These are phyloP conservation scores for Daedaleopsis nitida DNA, from an alignment of 768 basidiomycete species.

Conservation along the genomic window DNA sequence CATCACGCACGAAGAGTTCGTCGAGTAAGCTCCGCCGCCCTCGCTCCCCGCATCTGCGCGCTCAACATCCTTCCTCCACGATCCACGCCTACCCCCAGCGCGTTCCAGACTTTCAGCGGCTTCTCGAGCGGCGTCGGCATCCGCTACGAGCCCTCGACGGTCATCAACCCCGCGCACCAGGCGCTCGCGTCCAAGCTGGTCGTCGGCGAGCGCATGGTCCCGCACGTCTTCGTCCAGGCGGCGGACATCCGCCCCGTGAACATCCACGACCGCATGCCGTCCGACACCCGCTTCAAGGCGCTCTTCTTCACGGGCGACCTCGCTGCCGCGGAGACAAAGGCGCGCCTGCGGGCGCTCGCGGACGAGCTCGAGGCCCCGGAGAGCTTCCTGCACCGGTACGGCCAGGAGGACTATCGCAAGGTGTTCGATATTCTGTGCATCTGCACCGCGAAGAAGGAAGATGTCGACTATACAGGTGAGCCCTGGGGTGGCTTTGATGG, in stretches of 20 bases:
- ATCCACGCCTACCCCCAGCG: too few relatives aligned
- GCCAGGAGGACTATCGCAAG: background rate
- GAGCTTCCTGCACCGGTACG: constrained; percentile 20
- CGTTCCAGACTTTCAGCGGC: constrained; percentile 44
- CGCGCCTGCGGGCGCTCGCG: constrained; percentile 21
- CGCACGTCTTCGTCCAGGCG: constrained; percentile 46
- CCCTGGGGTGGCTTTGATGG: too few relatives aligned
- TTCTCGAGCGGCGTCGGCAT: constrained; percentile 51
- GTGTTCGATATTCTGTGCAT: constrained; percentile 9
- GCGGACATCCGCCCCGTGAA: constrained; percentile 49
- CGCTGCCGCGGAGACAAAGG: constrained; percentile 20
- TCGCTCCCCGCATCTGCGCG: background rate
- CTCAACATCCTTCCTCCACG: background rate
- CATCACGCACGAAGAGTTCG: constrained; percentile 51
- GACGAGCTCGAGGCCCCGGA: constrained; percentile 12
- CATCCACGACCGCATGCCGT: constrained; percentile 50
- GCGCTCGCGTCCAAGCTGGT: constrained; percentile 39
- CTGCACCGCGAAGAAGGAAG: constrained; percentile 2
- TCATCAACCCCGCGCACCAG: constrained; percentile 38
- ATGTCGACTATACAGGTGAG: background rate
- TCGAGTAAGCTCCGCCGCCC: constrained; percentile 44
- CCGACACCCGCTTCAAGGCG: constrained; percentile 51
- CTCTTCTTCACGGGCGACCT: constrained; percentile 47
- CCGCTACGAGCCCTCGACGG: constrained; percentile 45
- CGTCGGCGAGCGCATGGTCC: constrained; percentile 51